These are phyloP conservation scores for Alternaria burnsii DNA, from an alignment of 2,329 filamentous ascomycete species.

Conservation along the genomic window DNA sequence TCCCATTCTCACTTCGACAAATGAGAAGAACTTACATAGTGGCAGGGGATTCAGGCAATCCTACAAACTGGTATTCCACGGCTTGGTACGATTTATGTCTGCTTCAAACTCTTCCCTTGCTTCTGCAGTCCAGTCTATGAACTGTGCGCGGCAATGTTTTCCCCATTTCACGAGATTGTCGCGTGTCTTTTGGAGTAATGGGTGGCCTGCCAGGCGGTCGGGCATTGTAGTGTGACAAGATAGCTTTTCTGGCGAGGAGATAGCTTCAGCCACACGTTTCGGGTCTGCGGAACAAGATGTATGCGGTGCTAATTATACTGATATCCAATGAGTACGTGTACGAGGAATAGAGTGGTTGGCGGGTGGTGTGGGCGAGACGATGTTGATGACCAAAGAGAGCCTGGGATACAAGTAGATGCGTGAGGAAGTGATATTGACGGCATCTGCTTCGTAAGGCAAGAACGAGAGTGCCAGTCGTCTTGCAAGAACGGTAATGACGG, in stretches of 20 bases:
- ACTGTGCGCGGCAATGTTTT: background rate
- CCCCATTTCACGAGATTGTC: constrained; percentile 1
- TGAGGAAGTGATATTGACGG: background rate
- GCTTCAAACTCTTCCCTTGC: constrained; percentile 4
- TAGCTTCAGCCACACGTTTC: background rate
- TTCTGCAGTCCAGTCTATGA: background rate
- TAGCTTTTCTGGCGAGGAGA: background rate
- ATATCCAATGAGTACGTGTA: background rate
- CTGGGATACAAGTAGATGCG: background rate
- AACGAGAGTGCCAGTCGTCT: background rate
- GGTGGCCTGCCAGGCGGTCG: background rate
- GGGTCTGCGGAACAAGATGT: background rate
- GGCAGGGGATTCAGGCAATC: constrained; percentile 4
- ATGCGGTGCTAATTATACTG: background rate
- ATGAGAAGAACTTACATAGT: constrained; percentile 5
- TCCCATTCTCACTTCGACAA: background rate
- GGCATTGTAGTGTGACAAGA: background rate
- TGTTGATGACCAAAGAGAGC: background rate
- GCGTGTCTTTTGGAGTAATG: background rate
- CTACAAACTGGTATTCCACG: constrained; percentile 11
- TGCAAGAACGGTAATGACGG: background rate
- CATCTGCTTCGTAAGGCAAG: background rate
- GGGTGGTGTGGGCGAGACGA: background rate
- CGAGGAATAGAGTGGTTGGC: constrained; percentile 2
- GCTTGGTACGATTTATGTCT: background rate